These are phyloP conservation scores for Pezicula radicicola DNA, from an alignment of 2,329 filamentous ascomycete species.

Conservation along the genomic window DNA sequence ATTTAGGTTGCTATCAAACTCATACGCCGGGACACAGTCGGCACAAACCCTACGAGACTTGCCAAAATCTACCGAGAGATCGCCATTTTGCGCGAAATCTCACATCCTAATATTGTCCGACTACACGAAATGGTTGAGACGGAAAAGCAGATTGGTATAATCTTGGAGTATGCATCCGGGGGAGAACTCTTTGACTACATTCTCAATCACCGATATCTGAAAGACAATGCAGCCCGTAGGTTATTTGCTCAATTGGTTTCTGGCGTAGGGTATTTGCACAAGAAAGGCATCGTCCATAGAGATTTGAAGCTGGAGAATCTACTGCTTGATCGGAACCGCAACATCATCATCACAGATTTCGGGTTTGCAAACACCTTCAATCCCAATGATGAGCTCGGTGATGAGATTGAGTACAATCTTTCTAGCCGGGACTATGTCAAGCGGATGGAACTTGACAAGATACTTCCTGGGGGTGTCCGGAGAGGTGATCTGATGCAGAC, in stretches of 20 bases:
- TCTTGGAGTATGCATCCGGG: conserved; percentile 95
- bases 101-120: conserved; percentile 95
- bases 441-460: conserved; percentile 76
- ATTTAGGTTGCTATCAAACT: conserved; percentile 93
- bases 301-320: conserved; percentile 97
- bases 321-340: conserved; percentile 90
- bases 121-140: conserved; percentile 99
- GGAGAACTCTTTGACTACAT: conserved; percentile 99
- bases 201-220: conserved; percentile 91
- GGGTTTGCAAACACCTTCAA: conserved; percentile 98
- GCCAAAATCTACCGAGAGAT: conserved; percentile 99
- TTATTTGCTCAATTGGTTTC: conserved; percentile 95
- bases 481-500: conserved; percentile 98
- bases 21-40: conserved; percentile 87
- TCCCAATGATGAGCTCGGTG: conserved; percentile 78
- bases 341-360: conserved; percentile 99
- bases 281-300: conserved; percentile 96
- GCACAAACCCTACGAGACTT: conserved; percentile 81
- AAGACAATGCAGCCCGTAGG: conserved; percentile 85
- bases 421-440: conserved; percentile 87
- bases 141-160: conserved; percentile 94
- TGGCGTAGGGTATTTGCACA: conserved; percentile 95
- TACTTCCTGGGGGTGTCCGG: conserved; percentile 70
- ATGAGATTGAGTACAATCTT: conserved; percentile 86
- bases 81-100: conserved; percentile 79